phyloP scores from a whole-genome alignment of 495 filamentous ascomycete genomes.

The Penicillium longicatenatum region DNA sequence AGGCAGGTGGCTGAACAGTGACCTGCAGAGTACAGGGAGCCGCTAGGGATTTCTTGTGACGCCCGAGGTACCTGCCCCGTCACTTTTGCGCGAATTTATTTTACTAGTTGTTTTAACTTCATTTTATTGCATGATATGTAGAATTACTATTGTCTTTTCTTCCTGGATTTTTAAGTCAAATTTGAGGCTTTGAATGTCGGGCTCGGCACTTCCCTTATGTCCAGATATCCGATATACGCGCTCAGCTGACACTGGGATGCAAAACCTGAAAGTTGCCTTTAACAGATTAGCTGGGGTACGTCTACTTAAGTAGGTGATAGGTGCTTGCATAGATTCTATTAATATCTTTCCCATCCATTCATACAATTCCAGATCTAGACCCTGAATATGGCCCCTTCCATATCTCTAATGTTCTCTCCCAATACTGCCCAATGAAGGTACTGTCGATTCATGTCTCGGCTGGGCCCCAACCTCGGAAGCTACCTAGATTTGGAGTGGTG shows the following conservation, averaged over 20 bases:
- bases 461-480: conserved; percentile 11
- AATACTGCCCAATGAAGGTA: not conserved
- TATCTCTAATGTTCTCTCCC: not conserved
- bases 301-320: not conserved
- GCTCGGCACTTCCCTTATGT: not conserved
- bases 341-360: not conserved
- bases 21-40: conserved; percentile 20
- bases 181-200: not conserved
- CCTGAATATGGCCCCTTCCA: not conserved
- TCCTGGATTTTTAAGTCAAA: not conserved
- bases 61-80: conserved; percentile 12
- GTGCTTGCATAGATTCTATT: not conserved
- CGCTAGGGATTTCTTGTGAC: conserved; percentile 1
- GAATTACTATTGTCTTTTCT: too few species aligned
- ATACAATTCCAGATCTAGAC: conserved; percentile 4
- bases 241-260: not conserved
- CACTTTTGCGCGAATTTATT: conserved; percentile 12
- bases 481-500: not conserved
- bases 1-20: conserved; percentile 22
- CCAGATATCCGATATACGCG: not conserved
- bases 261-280: conserved; percentile 4
- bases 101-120: too few species aligned
- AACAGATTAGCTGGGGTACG: not conserved
- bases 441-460: not conserved
- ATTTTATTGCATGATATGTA: too few species aligned